Percentiles rank a stretch among this genome's conserved stretches.
phyloP scores from a whole-genome alignment of 805 yeast genomes.

The Deakozyma indianensis region DNA sequence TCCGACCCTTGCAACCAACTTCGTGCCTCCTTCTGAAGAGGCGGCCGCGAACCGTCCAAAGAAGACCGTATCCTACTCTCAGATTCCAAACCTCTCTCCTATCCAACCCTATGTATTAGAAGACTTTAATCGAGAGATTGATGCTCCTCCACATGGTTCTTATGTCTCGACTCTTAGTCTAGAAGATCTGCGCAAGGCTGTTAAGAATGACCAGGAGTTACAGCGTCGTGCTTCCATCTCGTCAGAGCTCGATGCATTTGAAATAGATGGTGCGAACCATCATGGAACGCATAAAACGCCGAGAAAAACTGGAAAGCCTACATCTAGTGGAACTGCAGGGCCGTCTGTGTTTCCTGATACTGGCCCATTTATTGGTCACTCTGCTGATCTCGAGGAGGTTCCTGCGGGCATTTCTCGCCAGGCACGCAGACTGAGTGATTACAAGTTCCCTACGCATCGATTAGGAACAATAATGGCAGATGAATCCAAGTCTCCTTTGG shows the following conservation, averaged over 20 bases:
- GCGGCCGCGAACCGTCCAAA: background rate
- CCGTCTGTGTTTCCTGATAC: background rate
- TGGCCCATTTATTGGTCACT: slow-evolving; percentile 26
- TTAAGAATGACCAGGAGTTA: background rate
- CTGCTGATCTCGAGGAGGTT: slow-evolving; percentile 92
- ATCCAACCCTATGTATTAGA: slow-evolving; percentile 69
- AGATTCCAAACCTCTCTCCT: slow-evolving; percentile 50
- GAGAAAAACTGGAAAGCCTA: background rate
- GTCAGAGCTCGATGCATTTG: background rate
- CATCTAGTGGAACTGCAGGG: background rate
- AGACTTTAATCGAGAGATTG: slow-evolving; percentile 50
- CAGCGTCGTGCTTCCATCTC: background rate
- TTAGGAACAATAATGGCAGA: slow-evolving; percentile 56
- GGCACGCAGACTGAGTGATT: slow-evolving; percentile 52
- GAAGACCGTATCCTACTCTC: slow-evolving; percentile 14
- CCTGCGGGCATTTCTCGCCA: slow-evolving; percentile 90
- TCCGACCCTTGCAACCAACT: slow-evolving; percentile 84
- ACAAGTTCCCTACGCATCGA: slow-evolving; percentile 79
- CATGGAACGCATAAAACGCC: background rate
- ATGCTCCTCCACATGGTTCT: slow-evolving; percentile 36
- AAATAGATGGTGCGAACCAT: background rate
- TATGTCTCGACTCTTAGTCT: background rate
- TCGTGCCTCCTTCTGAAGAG: slow-evolving; percentile 64
- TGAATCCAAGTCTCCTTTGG: slow-evolving; percentile 72
- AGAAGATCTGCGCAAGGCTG: background rate